Base-by-base conservation (phyloP, 352 stramenopile species). In the Phytophthora multivora region DNA sequence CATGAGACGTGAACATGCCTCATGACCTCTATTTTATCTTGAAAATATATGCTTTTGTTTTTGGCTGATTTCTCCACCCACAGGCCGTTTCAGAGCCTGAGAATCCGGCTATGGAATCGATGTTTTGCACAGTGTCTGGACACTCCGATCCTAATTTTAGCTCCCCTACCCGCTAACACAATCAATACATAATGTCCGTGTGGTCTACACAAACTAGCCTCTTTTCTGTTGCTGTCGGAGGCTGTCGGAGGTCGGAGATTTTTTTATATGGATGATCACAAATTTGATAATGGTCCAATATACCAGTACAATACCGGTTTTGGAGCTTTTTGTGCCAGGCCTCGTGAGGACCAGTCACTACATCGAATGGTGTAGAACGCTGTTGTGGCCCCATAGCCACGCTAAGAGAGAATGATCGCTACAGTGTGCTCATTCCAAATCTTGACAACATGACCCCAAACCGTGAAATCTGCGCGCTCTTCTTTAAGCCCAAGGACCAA, bases 381-480 rank as follows among this genome's bases (percentile, higher is more conserved):
- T n/a, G n/a, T n/a, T n/a, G n/a, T n/a, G n/a, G n/a, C n/a, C n/a
- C n/a, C n/a, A n/a, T n/a, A n/a, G n/a, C n/a, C n/a, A n/a, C n/a
- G n/a, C n/a, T n/a, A n/a, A n/a, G n/a, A n/a, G n/a, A n/a, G n/a
- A n/a, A n/a, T n/a, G n/a, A n/a, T n/a, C n/a, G n/a, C n/a, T n/a
- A n/a, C n/a, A n/a, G n/a, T n/a, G n/a, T n/a, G n/a, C n/a, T n/a
- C n/a, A n/a, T n/a, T n/a, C n/a, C n/a, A 4, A 12, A 47, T 18
- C n/a, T 53, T 11, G 48, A 50, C 39, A 21, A 21, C 26, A 50
- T 59, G 51, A 25, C 25, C 21, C 51, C 40, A 3, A 59, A 51
- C 40, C 25, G 51, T 51, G 51, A 59, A 23, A 59, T 59, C 51
- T 51, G 51, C 51, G 26, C 40, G 6, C 38, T 59, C 28, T 59